Evolutionary conservation across 2,329 filamentous ascomycete species (phyloP).

Genomic region (Bipolaris oryzae): DNA sequence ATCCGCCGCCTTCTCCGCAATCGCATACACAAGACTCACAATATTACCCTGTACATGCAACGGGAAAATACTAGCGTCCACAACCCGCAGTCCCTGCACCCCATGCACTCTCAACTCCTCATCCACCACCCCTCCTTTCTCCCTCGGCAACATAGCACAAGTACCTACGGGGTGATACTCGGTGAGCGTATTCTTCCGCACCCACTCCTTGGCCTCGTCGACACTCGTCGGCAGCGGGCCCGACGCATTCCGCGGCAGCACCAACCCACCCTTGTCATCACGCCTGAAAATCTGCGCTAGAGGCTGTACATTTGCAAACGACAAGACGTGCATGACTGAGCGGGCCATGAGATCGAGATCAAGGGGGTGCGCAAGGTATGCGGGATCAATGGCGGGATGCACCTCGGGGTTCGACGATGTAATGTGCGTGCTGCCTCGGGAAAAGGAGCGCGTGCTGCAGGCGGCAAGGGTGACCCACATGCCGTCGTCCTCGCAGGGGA

Average conservation of each 20-base stretch:
- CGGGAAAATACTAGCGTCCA: conserved; percentile 39
- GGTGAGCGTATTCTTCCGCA: conserved; percentile 20
- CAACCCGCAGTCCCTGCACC: conserved; percentile 32
- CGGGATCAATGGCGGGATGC: conserved; percentile 49
- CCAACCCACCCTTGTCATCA: background rate
- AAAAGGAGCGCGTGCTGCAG: conserved; percentile 46
- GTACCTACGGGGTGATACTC: conserved; percentile 42
- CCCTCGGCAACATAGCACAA: conserved; percentile 40
- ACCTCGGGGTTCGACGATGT: conserved; percentile 34
- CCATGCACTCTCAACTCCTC: conserved; percentile 37
- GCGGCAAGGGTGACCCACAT: conserved; percentile 24
- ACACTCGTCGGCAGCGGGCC: conserved; percentile 19
- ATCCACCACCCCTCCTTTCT: conserved; percentile 42
- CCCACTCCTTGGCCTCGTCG: conserved; percentile 23
- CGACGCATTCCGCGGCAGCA: conserved; percentile 13
- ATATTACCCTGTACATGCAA: conserved; percentile 29
- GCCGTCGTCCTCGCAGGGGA: conserved; percentile 18
- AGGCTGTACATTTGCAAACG: conserved; percentile 5
- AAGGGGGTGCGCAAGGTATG: conserved; percentile 53
- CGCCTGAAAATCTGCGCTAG: background rate
- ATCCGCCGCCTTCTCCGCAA: conserved; percentile 35
- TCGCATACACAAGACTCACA: conserved; percentile 33
- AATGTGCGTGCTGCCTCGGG: conserved; percentile 51
- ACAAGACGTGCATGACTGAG: conserved; percentile 31
- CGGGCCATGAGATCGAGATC: conserved; percentile 51